Evolutionary conservation across 2,329 filamentous ascomycete genomes (phyloP).

Genomic region (Dactylellina sp.): DNA sequence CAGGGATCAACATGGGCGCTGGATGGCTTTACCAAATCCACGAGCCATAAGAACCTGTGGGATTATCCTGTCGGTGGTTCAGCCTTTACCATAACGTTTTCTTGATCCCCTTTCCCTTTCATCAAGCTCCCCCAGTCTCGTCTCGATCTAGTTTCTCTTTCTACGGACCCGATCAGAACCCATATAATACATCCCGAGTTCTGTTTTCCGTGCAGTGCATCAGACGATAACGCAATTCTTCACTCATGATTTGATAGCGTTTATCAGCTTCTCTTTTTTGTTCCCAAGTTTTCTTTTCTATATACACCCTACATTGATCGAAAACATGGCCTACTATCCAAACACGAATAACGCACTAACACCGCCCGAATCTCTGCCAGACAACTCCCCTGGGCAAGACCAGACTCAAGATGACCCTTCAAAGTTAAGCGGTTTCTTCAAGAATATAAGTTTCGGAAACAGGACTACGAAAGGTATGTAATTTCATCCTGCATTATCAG

Average conservation of each 20-base stretch:
- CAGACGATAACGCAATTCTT: conserved; percentile 28
- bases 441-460: conserved; percentile 56
- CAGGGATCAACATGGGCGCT: conserved; percentile 45
- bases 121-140: conserved; percentile 22
- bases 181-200: conserved; percentile 44
- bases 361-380: conserved; percentile 54
- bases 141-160: conserved; percentile 4
- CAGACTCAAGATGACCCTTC: conserved; percentile 44
- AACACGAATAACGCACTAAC: conserved; percentile 46
- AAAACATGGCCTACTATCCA: conserved; percentile 45
- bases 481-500: conserved; percentile 37
- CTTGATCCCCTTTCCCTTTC: conserved; percentile 16
- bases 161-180: not conserved
- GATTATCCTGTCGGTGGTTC: conserved; percentile 53
- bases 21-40: conserved; percentile 32
- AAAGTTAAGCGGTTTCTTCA: conserved; percentile 55
- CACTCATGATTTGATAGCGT: conserved; percentile 45
- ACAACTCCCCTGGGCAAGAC: conserved; percentile 38
- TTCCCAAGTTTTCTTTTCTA: conserved; percentile 13
- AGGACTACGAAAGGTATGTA: conserved; percentile 56
- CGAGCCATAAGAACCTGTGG: conserved; percentile 55
- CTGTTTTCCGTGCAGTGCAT: conserved; percentile 7
- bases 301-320: conserved; percentile 12
- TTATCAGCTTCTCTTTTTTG: not conserved
- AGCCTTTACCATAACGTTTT: conserved; percentile 47